Base-by-base conservation (phyloP, 495 filamentous ascomycete species). In the Penicillium waksmanii region DNA sequence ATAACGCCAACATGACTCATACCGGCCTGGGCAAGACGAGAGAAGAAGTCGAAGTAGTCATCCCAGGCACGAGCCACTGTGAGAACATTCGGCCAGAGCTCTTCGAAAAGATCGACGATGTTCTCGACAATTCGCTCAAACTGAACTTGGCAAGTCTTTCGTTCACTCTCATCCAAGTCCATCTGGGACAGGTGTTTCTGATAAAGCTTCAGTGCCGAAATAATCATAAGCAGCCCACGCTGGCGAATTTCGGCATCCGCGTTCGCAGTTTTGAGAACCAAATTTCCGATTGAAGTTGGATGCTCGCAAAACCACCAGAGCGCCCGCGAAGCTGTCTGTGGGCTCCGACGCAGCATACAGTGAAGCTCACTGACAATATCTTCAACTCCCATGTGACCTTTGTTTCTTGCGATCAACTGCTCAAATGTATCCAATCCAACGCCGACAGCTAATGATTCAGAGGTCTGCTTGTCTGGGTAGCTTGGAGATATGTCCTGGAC, bases 391-490 rank as follows among this genome's bases (percentile, higher is more conserved):
- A 84, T 75, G 2, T 81, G 68, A 46, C 94, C 90, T 68, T 92
- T 93, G 2, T 84, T 77, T 58, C 91, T 81, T 3, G 88, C 84
- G n/a, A 91, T 77, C 49, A 96, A 80, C 63, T 93, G 89, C 64
- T 94, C 89, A 17, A 96, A 70, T 53, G 92, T 88, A 54, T 90
- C 82, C 25, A 97, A 69, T 9, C 84, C 86, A 51, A 92, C 80
- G n/a, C 77, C 77, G 51, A 96, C 77, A 11, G 84, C 85, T 33
- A 80, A 66, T 34, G 79, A 80, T 68, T 92, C 89, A 40, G 85
- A 67, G 11, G 57, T 69, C 55, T 88, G 85, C 3, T 78, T 70
- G 6, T 73, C 66, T 7, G 81, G 78, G 57, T 83, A 85, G 33
- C 67, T 72, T 0, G 71, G 68, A 47, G 70, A 76, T 27, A 58